Base-by-base conservation (phyloP, 164 flowering plant species). In the Pachysandra terminalis region DNA sequence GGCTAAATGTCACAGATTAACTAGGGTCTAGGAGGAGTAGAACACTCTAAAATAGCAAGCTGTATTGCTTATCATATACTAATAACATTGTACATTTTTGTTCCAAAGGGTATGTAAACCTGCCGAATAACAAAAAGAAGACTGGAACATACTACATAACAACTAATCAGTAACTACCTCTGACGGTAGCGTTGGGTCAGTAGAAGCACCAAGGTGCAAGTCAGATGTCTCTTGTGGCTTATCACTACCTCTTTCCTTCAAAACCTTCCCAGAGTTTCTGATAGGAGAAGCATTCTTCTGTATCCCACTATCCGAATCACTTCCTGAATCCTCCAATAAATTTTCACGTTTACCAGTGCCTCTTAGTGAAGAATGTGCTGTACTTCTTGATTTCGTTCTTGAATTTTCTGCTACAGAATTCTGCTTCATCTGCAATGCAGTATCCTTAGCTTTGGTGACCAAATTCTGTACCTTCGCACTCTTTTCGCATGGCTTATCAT, bases 181-280 rank as follows among this genome's bases (percentile, higher is more conserved):
- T 49, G 77, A 74, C 17, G 97, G 97, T 78, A 91, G 80, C 17
- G 84, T 73, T 32, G 93, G 82, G 65, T 90, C 95, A 67, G 75
- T 63, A 56, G 74, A 76, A 82, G 80, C 83, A 75, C 83, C 92
- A 64, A 58, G 74, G 72, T 65, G 69, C 66, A 68, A 58, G 58
- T 73, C 80, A 51, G 85, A 73, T 68, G 75, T 60, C 41, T 66
- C 78, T 28, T 75, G 79, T 68, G 65, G 64, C 52, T 64, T 64
- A 53, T 74, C 77, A 45, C 19, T 62, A 28, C 68, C 80, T 65
- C 73, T 81, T 65, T 52, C 79, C 64, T 73, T 76, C 23, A 59
- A 28, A 61, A 67, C 72, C 26, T 73, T 83, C 23, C 70, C 85
- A 54, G 69, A 26, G 59, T 74, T 82, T 65, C 63, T 78, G 19